Percentiles rank a stretch among this genome's conserved stretches.
phyloP scores from a whole-genome alignment of 371 early-diverging fungal genomes.

The Zychaea mexicana region DNA sequence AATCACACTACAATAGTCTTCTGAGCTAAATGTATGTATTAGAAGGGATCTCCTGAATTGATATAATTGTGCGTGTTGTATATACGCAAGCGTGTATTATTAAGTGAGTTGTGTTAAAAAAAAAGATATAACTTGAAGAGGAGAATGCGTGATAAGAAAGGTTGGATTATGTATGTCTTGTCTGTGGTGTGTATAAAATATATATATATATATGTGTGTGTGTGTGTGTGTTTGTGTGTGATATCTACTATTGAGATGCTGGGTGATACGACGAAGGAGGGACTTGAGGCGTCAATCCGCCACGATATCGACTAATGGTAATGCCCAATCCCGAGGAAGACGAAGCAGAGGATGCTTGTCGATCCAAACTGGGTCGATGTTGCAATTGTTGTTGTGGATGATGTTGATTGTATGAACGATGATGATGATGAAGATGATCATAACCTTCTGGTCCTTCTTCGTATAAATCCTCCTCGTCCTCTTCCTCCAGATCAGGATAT shows the following conservation, averaged over 20 bases:
- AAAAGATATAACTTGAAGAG: too few relatives aligned
- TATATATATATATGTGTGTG: neutral
- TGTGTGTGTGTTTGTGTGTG: neutral
- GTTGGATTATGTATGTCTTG: too few relatives aligned
- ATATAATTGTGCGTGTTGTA: too few relatives aligned
- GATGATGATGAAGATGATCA: neutral
- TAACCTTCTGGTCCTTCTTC: too few relatives aligned
- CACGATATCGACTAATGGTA: slow-evolving; percentile 21
- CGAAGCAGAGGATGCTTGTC: slow-evolving; percentile 26
- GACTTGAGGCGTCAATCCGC: slow-evolving; percentile 8
- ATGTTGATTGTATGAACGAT: neutral
- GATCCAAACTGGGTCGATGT: slow-evolving; percentile 13
- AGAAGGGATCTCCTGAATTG: too few relatives aligned
- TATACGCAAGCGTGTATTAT: too few relatives aligned
- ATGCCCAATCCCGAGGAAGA: slow-evolving; percentile 25
- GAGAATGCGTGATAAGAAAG: too few relatives aligned
- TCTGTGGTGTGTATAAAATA: neutral
- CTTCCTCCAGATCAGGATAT: slow-evolving; percentile 15
- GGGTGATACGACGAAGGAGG: slow-evolving; percentile 8
- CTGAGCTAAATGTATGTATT: too few relatives aligned
- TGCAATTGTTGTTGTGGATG: neutral
- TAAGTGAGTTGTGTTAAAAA: too few relatives aligned
- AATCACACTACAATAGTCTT: too few relatives aligned
- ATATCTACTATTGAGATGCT: slow-evolving; percentile 7
- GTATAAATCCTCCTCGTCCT: slow-evolving; percentile 10